Evolutionary conservation across 306 rosid genomes (phyloP).

Genomic region (Medicago arabica): DNA sequence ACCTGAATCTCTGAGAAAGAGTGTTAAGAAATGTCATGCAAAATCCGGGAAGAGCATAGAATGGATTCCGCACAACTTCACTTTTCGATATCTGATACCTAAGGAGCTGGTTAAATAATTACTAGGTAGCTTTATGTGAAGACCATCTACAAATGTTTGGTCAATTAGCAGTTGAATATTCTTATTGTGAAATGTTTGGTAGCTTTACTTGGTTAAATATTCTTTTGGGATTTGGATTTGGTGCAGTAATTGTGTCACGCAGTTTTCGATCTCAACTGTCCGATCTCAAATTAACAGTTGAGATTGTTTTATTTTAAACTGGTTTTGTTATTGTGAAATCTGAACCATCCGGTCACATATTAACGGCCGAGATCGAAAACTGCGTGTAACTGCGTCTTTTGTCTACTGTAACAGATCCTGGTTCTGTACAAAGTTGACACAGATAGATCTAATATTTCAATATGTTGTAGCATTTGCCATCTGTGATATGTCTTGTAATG

Average conservation of each 20-base stretch:
- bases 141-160: slow-evolving; percentile 22
- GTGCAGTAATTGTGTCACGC: neutral
- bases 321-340: neutral
- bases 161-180: neutral
- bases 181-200: neutral
- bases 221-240: slow-evolving; percentile 27
- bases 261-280: slow-evolving; percentile 8
- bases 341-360: neutral
- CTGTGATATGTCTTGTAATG: slow-evolving; percentile 18
- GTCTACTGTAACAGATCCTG: neutral
- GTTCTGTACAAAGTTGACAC: slow-evolving; percentile 62
- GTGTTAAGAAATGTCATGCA: slow-evolving; percentile 53
- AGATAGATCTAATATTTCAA: slow-evolving; percentile 32
- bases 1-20: slow-evolving; percentile 70
- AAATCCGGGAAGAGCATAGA: slow-evolving; percentile 66
- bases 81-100: slow-evolving; percentile 83
- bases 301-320: neutral
- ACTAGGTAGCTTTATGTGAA: slow-evolving; percentile 18
- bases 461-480: slow-evolving; percentile 44
- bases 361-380: slow-evolving; percentile 8
- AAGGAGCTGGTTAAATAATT: slow-evolving; percentile 67
- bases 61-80: slow-evolving; percentile 79
- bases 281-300: neutral
- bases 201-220: neutral
- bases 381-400: neutral